Evolutionary conservation across 2,329 filamentous ascomycete genomes (phyloP).

Genomic region (Alternaria sp.): DNA sequence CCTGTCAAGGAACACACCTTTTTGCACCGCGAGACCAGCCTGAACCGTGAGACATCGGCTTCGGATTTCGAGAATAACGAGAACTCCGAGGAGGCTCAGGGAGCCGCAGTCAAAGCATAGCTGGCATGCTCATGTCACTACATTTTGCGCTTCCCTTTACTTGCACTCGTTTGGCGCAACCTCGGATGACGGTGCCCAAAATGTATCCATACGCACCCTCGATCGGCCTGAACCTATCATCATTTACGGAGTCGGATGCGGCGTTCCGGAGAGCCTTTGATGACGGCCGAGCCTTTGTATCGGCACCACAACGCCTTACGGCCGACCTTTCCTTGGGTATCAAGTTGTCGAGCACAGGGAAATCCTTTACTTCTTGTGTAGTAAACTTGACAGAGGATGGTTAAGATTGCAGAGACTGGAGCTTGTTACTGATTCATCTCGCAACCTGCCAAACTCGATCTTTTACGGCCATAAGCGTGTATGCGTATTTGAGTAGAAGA

Average conservation of each 20-base stretch:
- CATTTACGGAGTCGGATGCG: conserved; percentile 22
- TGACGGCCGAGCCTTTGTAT: conserved; percentile 8
- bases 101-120: conserved; percentile 34
- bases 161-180: conserved; percentile 16
- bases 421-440: conserved; percentile 6
- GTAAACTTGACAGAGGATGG: conserved; percentile 18
- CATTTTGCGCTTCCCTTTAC: conserved; percentile 11
- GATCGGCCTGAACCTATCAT: conserved; percentile 27
- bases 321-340: conserved; percentile 14
- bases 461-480: conserved; percentile 18
- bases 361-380: conserved; percentile 34
- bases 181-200: conserved; percentile 24
- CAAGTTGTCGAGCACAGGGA: conserved; percentile 2
- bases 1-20: conserved; percentile 92
- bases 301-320: conserved; percentile 13
- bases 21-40: conserved; percentile 82
- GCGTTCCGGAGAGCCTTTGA: conserved; percentile 28
- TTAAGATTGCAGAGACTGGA: conserved; percentile 6
- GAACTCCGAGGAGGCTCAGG: conserved; percentile 17
- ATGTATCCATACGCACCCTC: conserved; percentile 28
- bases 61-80: conserved; percentile 63
- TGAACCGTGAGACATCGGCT: conserved; percentile 76
- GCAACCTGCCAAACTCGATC: conserved; percentile 1
- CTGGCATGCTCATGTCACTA: neutral
- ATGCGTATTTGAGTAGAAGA: conserved; percentile 16